Evolutionary conservation across 164 flowering plant genomes (phyloP), one percentile per base, ranked within the genome.

Genomic region (Tetrastigma voinierianum): DNA sequence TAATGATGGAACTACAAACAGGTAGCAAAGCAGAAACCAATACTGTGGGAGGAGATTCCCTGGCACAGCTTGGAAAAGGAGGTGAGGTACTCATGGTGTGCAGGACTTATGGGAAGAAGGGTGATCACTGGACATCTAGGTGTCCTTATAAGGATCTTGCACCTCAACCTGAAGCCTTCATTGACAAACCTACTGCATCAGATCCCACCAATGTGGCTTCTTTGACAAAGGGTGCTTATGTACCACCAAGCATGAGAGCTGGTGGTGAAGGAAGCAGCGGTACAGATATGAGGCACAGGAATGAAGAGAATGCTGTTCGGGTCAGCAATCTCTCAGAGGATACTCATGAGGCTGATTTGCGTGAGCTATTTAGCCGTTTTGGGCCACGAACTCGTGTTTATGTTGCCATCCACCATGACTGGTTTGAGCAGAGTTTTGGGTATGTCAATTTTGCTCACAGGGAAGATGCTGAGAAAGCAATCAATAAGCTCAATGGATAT

Each of bases 81-180:
- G 96, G 93, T 59, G 91, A 90, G 64, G 86, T 83, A 68, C 95
- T 90, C 67, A 88, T 86, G 94, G 85, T 87, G 43, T 90, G 96
- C 67, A 80, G 96, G 71, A 84, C 90, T 12, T 90, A 94, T 70
- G 86, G 87, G 25, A 90, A 89, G 83, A 87, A 86, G 66, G 90
- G 90, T 72, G 93, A 90, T 47, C 93, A 88, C 79, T 88, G 96
- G 96, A 90, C 93, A 16, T 74, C 93, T 1, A 79, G 76, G 66
- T 90, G 91, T 69, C 93, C 90, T 4, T 86, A 81, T 81, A 90
- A 87, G 80, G 94, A 88, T 73, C 87, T 87, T 40, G 84, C 87
- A 5, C 73, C 66, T 16, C 87, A 60, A 4, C 13, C 79, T 43
- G 90, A 84, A 32, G 55, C 67, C 48, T 82, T 84, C n/a, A 51